Evolutionary conservation across 306 rosid genomes (phyloP).

Genomic region (Cotoneaster glaucophyllus): DNA sequence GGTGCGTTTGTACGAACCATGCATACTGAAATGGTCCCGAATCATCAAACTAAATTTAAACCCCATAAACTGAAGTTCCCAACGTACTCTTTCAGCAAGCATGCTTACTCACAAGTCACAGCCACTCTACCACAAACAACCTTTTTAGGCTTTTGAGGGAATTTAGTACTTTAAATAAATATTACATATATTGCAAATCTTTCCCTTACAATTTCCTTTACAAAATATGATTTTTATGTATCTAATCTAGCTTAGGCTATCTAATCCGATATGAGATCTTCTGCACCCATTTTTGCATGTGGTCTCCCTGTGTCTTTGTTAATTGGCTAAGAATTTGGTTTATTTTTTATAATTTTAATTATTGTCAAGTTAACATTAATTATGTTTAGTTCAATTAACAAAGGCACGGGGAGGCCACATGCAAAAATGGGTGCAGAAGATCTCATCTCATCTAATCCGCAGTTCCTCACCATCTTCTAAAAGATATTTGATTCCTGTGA

Average conservation of each 20-base stretch:
- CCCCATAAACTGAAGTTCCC: neutral
- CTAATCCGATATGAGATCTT: too few relatives aligned
- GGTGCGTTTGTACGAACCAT: neutral
- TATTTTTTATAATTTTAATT: too few relatives aligned
- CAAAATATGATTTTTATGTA: neutral
- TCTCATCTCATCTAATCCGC: constrained; percentile 12
- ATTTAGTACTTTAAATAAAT: neutral
- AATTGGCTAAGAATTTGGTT: too few relatives aligned
- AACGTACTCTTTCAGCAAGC: constrained; percentile 6
- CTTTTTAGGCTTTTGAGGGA: constrained; percentile 24
- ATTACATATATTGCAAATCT: neutral
- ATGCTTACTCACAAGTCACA: constrained; percentile 11
- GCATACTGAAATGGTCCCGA: neutral
- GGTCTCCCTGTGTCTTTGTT: too few relatives aligned
- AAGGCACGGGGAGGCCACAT: too few relatives aligned
- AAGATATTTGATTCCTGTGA: constrained; percentile 12
- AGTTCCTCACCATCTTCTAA: constrained; percentile 4
- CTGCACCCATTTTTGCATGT: too few relatives aligned
- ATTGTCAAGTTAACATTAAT: too few relatives aligned
- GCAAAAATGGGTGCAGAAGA: too few relatives aligned
- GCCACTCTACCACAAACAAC: constrained; percentile 6
- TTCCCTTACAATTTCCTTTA: neutral
- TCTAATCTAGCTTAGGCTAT: neutral
- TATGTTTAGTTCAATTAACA: too few relatives aligned
- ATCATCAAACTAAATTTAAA: neutral